Evolutionary conservation across 2,329 filamentous ascomycete species (phyloP).

Genomic region (Cladophialophora chaetospira): DNA sequence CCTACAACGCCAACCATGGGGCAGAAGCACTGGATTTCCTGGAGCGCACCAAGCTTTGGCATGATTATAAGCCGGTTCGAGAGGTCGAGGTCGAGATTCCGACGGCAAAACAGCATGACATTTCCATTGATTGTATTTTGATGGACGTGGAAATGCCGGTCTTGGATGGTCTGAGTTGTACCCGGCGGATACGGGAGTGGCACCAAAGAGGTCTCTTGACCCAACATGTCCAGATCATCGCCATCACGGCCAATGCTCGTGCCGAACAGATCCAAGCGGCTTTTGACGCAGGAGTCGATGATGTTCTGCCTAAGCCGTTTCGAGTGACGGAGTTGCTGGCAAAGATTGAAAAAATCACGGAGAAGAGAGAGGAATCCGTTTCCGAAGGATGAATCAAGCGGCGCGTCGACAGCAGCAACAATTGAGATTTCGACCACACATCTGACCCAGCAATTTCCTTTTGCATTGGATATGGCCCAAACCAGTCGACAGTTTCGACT

Average conservation of each 20-base stretch:
- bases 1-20: slow-evolving; percentile 42
- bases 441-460: too few relatives aligned
- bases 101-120: slow-evolving; percentile 2
- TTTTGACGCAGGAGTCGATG: slow-evolving; percentile 72
- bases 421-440: too few relatives aligned
- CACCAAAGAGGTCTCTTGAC: slow-evolving; percentile 54
- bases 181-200: slow-evolving; percentile 67
- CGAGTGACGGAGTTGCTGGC: slow-evolving; percentile 66
- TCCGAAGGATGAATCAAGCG: not conserved
- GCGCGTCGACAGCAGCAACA: too few relatives aligned
- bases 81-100: not conserved
- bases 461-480: too few relatives aligned
- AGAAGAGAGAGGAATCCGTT: not conserved
- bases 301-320: slow-evolving; percentile 78
- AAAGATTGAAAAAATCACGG: slow-evolving; percentile 58
- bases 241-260: slow-evolving; percentile 27
- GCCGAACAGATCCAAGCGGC: slow-evolving; percentile 71
- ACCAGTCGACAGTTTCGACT: too few relatives aligned
- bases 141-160: slow-evolving; percentile 85
- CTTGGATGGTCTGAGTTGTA: slow-evolving; percentile 77
- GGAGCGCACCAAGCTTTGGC: slow-evolving; percentile 24
- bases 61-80: slow-evolving; percentile 4
- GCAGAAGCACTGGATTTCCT: slow-evolving; percentile 47
- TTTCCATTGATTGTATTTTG: slow-evolving; percentile 62
- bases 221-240: slow-evolving; percentile 23